Evolutionary conservation across 257 asterid genomes (phyloP), one percentile per base, ranked within the genome.

Genomic region (Echites panduratus): DNA sequence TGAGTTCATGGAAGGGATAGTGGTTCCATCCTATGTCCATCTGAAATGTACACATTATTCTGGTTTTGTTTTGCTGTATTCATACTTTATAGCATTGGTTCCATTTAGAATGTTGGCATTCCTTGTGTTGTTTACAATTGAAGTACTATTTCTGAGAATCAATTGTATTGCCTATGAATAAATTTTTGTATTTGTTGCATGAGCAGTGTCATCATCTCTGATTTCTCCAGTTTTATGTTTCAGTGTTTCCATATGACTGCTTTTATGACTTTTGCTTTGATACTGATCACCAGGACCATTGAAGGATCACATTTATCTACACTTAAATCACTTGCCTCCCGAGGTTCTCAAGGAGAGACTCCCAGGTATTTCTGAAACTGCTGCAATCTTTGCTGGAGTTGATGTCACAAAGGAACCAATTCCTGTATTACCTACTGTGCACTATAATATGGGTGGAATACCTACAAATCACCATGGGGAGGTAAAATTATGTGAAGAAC

Each of bases 301-400:
- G 85, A 91, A 88, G 84, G 99, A 94, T 79, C 97, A 94, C 84
- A 94, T 94, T 82, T 94, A 94, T 76, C 93, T 94, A 66, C 99
- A 94, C 87, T 83, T 94, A 81, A 89, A 94, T 87, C 99, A 94
- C 85, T 85, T 94, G 70, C 97, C 97, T 73, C 99, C 99, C 2
- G 97, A 94, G 85, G 99, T 94, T 63, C 96, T 94, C 11, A 85
- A 89, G 87, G 99, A 94, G 79, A 91, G 99, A 76, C 99, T 94
- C 81, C 99, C 99, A 2, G 99, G 97, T 78, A 94, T 94, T 71
- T 91, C 99, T 59, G 99, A 94, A 85, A 94, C 99, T 29, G 99
- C 97, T 38, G 97, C 97, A 49, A 94, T 94, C 75, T 94, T 91
- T 66, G 97, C 99, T 70, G 99, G 99, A 75, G 99, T 94, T 73